phyloP scores from a whole-genome alignment of 768 basidiomycete species.

The Boletus tylopilopsis region DNA sequence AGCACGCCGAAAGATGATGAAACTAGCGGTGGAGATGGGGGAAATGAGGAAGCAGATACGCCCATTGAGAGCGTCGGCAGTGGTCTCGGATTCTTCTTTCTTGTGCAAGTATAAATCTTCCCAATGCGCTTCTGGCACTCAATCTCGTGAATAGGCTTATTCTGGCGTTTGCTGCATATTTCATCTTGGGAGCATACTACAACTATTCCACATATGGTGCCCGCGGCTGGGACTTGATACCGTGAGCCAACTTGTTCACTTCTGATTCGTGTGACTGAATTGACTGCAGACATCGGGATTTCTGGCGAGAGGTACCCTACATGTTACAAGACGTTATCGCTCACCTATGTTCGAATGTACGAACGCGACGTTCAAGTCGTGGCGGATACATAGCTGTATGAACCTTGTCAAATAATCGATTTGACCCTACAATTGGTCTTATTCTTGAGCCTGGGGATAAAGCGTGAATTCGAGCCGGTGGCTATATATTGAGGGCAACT shows the following conservation, averaged over 20 bases:
- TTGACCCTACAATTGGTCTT: slow-evolving; percentile 6
- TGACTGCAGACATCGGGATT: slow-evolving; percentile 70
- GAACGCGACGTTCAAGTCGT: slow-evolving; percentile 60
- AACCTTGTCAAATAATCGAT: slow-evolving; percentile 13
- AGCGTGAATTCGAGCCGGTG: too few relatives aligned
- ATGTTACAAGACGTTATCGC: slow-evolving; percentile 76
- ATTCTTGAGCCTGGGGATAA: not conserved
- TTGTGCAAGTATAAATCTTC: slow-evolving; percentile 54
- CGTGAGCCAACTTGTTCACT: slow-evolving; percentile 49
- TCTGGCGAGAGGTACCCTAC: slow-evolving; percentile 87
- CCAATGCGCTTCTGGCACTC: not conserved
- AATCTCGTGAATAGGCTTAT: slow-evolving; percentile 46
- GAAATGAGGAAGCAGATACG: slow-evolving; percentile 20
- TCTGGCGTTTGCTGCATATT: slow-evolving; percentile 65
- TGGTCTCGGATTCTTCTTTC: slow-evolving; percentile 86
- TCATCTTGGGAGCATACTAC: slow-evolving; percentile 78
- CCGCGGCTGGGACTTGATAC: slow-evolving; percentile 76
- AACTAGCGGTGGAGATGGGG: slow-evolving; percentile 9
- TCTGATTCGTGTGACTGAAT: slow-evolving; percentile 5
- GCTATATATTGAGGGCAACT: too few relatives aligned
- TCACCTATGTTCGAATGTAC: slow-evolving; percentile 71
- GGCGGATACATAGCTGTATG: slow-evolving; percentile 79
- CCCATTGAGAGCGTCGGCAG: slow-evolving; percentile 52
- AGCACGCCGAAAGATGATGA: slow-evolving; percentile 27
- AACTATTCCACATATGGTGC: slow-evolving; percentile 89